phyloP scores from a whole-genome alignment of 306 rosid species.

The Bauhinia variegata region DNA sequence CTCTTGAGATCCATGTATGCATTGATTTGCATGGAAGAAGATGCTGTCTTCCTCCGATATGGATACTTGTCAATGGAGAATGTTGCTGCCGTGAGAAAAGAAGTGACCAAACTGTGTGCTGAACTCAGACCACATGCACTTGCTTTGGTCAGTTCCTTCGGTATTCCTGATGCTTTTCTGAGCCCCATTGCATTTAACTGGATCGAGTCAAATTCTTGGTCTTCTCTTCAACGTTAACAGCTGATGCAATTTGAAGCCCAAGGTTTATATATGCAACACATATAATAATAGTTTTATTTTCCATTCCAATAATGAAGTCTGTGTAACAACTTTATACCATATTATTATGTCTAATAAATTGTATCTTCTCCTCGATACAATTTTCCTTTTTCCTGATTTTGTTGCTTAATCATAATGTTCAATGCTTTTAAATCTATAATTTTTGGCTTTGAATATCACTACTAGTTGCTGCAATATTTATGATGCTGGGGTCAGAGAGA shows the following conservation, averaged over 20 bases:
- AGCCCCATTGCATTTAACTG: conserved; percentile 86
- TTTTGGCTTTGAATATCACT: too few relatives aligned
- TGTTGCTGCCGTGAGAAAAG: conserved; percentile 70
- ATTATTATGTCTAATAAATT: background rate
- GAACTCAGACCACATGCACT: conserved; percentile 87
- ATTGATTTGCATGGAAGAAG: conserved; percentile 80
- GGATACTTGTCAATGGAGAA: conserved; percentile 68
- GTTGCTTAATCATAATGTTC: conserved; percentile 11
- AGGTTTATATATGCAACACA: too few relatives aligned
- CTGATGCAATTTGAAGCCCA: conserved; percentile 14
- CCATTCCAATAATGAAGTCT: background rate
- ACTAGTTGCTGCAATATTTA: too few relatives aligned
- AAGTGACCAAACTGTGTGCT: conserved; percentile 66
- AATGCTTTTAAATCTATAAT: background rate
- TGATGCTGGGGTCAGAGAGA: too few relatives aligned
- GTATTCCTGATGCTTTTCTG: conserved; percentile 89
- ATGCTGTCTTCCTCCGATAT: conserved; percentile 73
- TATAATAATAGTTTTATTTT: background rate
- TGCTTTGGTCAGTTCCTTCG: conserved; percentile 85
- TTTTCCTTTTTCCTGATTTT: background rate
- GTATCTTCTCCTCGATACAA: conserved; percentile 5
- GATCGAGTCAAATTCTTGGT: conserved; percentile 84
- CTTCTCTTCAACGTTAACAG: conserved; percentile 54
- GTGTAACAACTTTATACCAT: background rate
- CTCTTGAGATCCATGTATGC: conserved; percentile 79